Conservation (phyloP, 176 grass and related monocot genomes). For the Bolboschoenus planiculmis region DNA sequence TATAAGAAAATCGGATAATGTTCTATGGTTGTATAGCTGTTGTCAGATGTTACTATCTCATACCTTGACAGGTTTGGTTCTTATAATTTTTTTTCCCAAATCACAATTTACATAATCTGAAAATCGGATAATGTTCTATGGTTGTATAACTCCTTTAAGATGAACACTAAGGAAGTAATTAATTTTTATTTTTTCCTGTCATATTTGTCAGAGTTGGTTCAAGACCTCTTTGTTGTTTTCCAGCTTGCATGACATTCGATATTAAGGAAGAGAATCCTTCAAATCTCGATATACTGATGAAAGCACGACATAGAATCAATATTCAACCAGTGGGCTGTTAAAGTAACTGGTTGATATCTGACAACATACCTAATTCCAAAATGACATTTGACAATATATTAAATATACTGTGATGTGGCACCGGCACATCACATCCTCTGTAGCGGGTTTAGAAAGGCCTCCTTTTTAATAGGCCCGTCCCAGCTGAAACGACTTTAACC, state of each 20-base stretch:
- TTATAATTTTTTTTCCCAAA: too few relatives aligned
- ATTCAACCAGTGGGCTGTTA: background rate
- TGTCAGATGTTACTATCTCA: too few relatives aligned
- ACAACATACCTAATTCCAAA: background rate
- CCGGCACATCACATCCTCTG: background rate
- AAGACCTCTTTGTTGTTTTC: background rate
- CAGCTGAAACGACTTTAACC: too few relatives aligned
- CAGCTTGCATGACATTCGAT: background rate
- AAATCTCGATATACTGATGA: background rate
- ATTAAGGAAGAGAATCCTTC: background rate
- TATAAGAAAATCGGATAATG: too few relatives aligned
- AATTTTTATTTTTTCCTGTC: background rate
- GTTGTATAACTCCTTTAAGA: background rate
- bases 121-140: too few relatives aligned
- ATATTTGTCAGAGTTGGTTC: background rate
- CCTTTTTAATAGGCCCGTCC: background rate
- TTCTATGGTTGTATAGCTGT: too few relatives aligned
- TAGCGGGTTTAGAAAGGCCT: background rate
- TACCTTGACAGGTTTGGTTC: too few relatives aligned
- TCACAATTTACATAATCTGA: too few relatives aligned
- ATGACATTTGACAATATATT: background rate
- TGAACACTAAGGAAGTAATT: background rate
- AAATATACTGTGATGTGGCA: background rate
- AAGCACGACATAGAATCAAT: background rate
- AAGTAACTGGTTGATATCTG: background rate